Conservation (phyloP, 2,329 filamentous ascomycete species). For the Stachybotrys elegans region DNA sequence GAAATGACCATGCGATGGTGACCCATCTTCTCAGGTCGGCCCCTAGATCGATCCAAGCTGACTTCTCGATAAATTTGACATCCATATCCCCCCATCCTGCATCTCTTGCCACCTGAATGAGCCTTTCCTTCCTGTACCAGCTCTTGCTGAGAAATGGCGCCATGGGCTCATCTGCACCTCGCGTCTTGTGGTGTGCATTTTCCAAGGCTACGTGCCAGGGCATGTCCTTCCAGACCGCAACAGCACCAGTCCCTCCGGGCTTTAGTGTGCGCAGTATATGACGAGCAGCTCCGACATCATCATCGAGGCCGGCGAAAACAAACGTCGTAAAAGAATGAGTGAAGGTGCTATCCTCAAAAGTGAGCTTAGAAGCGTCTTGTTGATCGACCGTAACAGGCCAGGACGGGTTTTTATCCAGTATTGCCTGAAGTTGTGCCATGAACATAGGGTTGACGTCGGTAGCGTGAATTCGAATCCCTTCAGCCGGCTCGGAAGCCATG, state of each 20-base stretch:
- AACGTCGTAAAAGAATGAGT: background rate
- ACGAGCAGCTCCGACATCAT: background rate
- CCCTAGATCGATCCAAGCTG: background rate
- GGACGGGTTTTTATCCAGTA: background rate
- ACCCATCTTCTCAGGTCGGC: background rate
- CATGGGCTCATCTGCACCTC: background rate
- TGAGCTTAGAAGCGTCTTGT: background rate
- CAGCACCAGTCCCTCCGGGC: background rate
- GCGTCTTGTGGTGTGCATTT: background rate
- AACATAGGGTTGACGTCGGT: background rate
- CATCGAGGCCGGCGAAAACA: background rate
- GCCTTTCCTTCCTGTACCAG: background rate
- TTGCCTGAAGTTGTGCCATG: conserved; percentile 1
- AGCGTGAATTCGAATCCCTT: background rate
- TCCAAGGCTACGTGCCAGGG: background rate
- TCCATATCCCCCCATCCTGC: background rate
- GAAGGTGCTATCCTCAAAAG: background rate
- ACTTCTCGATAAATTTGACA: background rate
- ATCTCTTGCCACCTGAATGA: background rate
- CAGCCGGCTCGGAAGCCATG: background rate
- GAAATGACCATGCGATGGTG: background rate
- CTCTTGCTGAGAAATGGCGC: background rate
- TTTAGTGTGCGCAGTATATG: background rate
- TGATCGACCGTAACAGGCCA: background rate
- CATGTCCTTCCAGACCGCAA: background rate